These are phyloP conservation scores for Paradendryphiella salina DNA, from an alignment of 2,329 filamentous ascomycete genomes.

Conservation along the genomic window DNA sequence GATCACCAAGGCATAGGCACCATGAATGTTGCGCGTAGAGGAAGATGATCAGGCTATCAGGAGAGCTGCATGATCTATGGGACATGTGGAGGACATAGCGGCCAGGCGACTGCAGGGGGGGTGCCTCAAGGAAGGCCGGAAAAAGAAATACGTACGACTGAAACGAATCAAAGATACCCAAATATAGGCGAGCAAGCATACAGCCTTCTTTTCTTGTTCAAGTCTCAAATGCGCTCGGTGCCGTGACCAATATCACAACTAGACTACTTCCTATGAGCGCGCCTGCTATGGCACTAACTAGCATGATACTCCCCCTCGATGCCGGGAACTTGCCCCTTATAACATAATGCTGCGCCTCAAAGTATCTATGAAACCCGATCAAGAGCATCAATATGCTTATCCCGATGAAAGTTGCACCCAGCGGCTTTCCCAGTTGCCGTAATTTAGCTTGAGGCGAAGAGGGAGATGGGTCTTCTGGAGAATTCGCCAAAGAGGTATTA, in stretches of 20 bases:
- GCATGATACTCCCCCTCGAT: slow-evolving; percentile 71
- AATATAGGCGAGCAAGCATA: neutral
- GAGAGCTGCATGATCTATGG: neutral
- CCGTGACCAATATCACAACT: slow-evolving; percentile 62
- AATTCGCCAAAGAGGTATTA: slow-evolving; percentile 62
- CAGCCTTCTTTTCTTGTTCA: slow-evolving; percentile 12
- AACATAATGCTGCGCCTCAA: slow-evolving; percentile 77
- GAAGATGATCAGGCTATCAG: neutral
- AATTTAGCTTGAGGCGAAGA: slow-evolving; percentile 24
- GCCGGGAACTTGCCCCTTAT: slow-evolving; percentile 79
- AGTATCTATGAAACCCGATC: slow-evolving; percentile 77
- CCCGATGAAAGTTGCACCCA: slow-evolving; percentile 72
- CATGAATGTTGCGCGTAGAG: neutral
- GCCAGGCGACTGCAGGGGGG: neutral
- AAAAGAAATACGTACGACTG: slow-evolving; percentile 10
- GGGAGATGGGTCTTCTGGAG: neutral
- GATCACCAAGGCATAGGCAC: slow-evolving; percentile 13
- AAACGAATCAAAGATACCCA: slow-evolving; percentile 33
- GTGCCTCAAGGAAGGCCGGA: slow-evolving; percentile 3
- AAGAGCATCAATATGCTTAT: slow-evolving; percentile 75
- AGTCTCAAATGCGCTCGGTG: slow-evolving; percentile 52
- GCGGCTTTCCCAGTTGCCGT: slow-evolving; percentile 41
- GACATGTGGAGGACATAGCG: neutral
- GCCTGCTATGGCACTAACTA: slow-evolving; percentile 67
- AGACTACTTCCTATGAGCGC: slow-evolving; percentile 62